Base-by-base conservation (phyloP, 306 rosid genomes). In the Quercus parvula region DNA sequence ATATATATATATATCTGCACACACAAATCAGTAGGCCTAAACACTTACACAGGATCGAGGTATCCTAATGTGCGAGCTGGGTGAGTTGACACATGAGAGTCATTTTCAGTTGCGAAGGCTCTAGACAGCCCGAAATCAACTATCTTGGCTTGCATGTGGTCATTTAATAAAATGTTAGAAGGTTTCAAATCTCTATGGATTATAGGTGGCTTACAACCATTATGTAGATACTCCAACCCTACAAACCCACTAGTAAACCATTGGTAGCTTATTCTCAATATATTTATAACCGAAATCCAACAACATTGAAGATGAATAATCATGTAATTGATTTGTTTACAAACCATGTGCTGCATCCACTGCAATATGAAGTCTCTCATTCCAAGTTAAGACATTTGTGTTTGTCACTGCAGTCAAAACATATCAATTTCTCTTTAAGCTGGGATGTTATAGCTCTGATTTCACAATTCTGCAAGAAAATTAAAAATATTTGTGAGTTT, bases 71-170 rank as follows among this genome's bases (percentile, higher is more conserved):
- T 86, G 0, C 89, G 81, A 24, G 73, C 86, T 6, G 64, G 41
- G 25, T 0, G 55, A 1, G 87, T 83, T 41, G 61, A 25, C 4
- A 73, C 33, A 67, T 82, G 81, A 69, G 86, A 62, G 56, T 41
- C 81, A 2, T 14, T 70, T 3, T 77, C 83, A 2, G 13, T 51
- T 0, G 54, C 1, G 17, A 81, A 79, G n/a, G 18, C 14, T 79
- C 75, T 85, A 19, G 87, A 88, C 1, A 85, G 13, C 5, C 91
- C 87, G 55, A 85, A 88, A 76, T 88, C 85, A 22, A 84, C 80
- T 54, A 88, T 67, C 77, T 88, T 83, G 44, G 86, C 24, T 24
- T 24, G 24, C 24, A 24, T 62, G 2, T 56, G 55, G 5, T 82
- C 84, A 18, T 74, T 71, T 19, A 85, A 13, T 72, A 88, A 56